Percentiles rank a stretch among this genome's conserved stretches.
Conservation (phyloP, 345 rosid genomes). For the Anacardium occidentale region DNA sequence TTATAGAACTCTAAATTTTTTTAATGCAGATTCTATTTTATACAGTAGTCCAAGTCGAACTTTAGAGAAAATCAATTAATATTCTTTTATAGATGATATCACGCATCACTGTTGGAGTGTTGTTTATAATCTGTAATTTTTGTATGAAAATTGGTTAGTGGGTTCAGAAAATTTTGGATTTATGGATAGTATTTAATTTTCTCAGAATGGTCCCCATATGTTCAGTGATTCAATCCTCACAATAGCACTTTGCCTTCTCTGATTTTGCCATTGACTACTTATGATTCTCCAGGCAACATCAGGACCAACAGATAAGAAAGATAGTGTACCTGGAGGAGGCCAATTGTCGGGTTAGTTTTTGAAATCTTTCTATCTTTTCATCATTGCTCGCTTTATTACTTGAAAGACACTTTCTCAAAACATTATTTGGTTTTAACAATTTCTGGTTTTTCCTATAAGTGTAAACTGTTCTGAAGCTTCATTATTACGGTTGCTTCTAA, state of each 20-base stretch:
- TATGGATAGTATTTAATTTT: background rate
- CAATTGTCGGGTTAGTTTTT: constrained; percentile 63
- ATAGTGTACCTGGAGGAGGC: constrained; percentile 35
- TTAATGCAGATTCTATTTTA: background rate
- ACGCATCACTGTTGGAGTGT: background rate
- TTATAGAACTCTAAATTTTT: background rate
- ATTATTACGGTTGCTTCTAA: too few species aligned
- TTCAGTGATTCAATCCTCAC: background rate
- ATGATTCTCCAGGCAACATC: constrained; percentile 40
- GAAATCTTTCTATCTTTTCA: background rate
- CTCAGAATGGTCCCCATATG: background rate
- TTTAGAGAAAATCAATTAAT: background rate
- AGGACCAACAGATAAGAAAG: constrained; percentile 44
- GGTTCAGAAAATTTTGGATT: background rate
- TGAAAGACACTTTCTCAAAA: background rate
- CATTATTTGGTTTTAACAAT: too few species aligned
- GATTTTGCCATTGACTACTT: constrained; percentile 8
- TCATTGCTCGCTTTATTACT: background rate
- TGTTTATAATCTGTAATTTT: background rate
- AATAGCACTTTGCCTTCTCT: background rate
- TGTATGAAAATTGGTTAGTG: background rate
- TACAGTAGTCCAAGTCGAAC: background rate
- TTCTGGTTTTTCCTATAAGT: too few species aligned
- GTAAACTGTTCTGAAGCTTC: too few species aligned
- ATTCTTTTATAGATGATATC: background rate